These are phyloP conservation scores for Penicillium argentinense DNA, from an alignment of 495 filamentous ascomycete species.

Conservation along the genomic window DNA sequence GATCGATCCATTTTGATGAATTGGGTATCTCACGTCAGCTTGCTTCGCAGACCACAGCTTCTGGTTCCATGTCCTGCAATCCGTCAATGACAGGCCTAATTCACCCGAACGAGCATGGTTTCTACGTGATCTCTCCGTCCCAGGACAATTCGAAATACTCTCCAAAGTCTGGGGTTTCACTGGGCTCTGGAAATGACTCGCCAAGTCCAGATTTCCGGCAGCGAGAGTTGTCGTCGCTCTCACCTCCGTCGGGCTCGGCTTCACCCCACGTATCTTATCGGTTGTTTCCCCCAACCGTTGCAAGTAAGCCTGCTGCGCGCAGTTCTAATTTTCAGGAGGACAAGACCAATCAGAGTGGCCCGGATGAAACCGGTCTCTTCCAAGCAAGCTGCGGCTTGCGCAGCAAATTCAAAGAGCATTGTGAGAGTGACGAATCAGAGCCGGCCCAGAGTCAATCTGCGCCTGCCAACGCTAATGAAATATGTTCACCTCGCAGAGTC, in stretches of 20 bases:
- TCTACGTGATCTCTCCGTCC: constrained; percentile 14
- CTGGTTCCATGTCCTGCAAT: constrained; percentile 23
- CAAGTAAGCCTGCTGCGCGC: too few relatives aligned
- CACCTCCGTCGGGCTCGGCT: constrained; percentile 21
- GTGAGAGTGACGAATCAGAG: constrained; percentile 15
- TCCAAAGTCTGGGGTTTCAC: constrained; percentile 5
- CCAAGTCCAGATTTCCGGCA: constrained; percentile 8
- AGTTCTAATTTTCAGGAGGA: not conserved
- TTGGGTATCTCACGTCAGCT: constrained; percentile 35
- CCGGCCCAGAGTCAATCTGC: not conserved
- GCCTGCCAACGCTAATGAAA: constrained; percentile 4
- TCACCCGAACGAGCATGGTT: constrained; percentile 13
- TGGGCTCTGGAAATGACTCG: constrained; percentile 5
- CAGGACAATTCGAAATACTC: constrained; percentile 11
- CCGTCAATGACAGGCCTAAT: constrained; percentile 21
- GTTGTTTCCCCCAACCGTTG: too few relatives aligned
- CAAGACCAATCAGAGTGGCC: not conserved
- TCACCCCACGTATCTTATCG: constrained; percentile 12
- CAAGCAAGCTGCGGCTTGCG: not conserved
- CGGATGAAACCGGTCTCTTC: not conserved
- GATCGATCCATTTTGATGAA: constrained; percentile 32
- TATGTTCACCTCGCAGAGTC: constrained; percentile 29
- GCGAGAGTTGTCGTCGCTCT: constrained; percentile 27
- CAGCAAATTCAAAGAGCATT: constrained; percentile 36
- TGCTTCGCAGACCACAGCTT: constrained; percentile 25